Evolutionary conservation across 73 alveolate species (phyloP), one percentile per base, ranked within the genome.

Genomic region (Paramecium primaurelia): DNA sequence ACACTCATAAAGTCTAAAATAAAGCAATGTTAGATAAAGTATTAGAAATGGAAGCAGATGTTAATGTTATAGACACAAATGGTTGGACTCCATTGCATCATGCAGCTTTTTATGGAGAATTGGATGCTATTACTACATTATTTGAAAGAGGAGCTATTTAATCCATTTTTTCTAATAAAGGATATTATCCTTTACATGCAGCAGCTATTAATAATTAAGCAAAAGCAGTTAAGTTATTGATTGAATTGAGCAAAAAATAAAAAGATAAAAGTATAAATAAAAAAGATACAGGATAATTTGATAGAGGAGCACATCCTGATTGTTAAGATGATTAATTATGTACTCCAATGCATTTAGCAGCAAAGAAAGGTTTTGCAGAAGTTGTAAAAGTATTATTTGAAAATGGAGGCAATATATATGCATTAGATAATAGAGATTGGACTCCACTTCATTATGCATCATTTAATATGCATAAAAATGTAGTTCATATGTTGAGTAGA

Each of bases 41-140:
- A 7, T 59, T 89, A 20, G 84, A 89, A 26, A 59, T 77, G 86
- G 94, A 89, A 32, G 91, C 91, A 34, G 92, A 89, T 71, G 94
- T 89, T 3, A 89, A 89, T 45, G 88, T 89, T 7, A 38, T 88
- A 22, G 94, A 89, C 92, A 71, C 92, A 25, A 93, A 68, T 54
- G 96, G 96, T 18, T 95, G 98, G 97, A 94, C 97, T 9, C 92
- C 96, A 9, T 71, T 95, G 3, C 98, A 95, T 84, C 85, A 94
- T 59, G 98, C 97, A 8, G 86, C 95, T 68, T 92, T 40, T 28
- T 92, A 92, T 71, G 97, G 97, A 6, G 93, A 88, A 36, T 34
- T 73, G 26, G 95, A 93, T 38, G 92, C 93, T 2, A 86, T 93
- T 6, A 49, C 14, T 14, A 49, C 73, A 36, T 92, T 93, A 32